These are phyloP conservation scores for Xylaria telfairii DNA, from an alignment of 495 filamentous ascomycete species.

Conservation along the genomic window DNA sequence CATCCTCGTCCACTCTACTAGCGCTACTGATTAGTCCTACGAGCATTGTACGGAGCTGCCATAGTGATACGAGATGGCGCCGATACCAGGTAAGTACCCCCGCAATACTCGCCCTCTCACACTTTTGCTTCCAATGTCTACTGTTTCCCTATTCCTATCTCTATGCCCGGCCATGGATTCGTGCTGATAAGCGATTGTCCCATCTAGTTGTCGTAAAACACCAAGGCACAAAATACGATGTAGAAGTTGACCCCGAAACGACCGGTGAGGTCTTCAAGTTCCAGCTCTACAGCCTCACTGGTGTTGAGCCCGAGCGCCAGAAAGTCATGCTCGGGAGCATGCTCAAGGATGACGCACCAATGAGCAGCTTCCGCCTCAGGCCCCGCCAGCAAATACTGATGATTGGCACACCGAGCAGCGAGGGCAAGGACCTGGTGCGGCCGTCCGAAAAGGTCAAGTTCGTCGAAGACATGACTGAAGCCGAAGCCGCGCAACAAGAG, in stretches of 20 bases:
- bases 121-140: background rate
- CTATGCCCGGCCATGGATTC: too few species aligned
- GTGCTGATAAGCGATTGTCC: background rate
- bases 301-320: conserved; percentile 94
- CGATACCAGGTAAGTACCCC: conserved; percentile 62
- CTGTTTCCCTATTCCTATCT: background rate
- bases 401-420: conserved; percentile 84
- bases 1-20: too few species aligned
- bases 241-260: conserved; percentile 84
- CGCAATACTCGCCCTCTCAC: background rate
- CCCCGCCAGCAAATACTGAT: conserved; percentile 90
- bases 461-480: conserved; percentile 96
- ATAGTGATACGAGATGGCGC: conserved; percentile 56
- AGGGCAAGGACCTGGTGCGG: conserved; percentile 65
- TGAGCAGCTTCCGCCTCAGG: conserved; percentile 84
- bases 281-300: conserved; percentile 92
- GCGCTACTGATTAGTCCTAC: background rate
- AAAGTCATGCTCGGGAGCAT: conserved; percentile 95
- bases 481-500: conserved; percentile 80
- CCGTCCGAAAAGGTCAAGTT: conserved; percentile 88
- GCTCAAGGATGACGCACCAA: conserved; percentile 91
- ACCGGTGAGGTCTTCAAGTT: conserved; percentile 93
- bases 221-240: conserved; percentile 89
- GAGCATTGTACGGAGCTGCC: background rate
- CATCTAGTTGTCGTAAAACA: conserved; percentile 88